Evolutionary conservation across 2,329 filamentous ascomycete species (phyloP).

Genomic region (Bipolaris cookei): DNA sequence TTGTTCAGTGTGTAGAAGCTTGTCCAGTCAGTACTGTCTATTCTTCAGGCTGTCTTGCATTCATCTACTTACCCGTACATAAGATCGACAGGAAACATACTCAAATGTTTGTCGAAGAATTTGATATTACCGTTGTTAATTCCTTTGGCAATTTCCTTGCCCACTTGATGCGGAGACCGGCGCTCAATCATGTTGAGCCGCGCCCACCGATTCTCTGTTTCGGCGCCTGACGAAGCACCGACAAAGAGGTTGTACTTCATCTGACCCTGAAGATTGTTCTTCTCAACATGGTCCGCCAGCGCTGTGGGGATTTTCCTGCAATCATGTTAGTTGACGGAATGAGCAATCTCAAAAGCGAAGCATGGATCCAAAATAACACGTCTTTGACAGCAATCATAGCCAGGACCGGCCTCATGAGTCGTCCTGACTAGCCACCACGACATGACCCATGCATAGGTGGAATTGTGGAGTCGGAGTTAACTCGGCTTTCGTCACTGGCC

Average conservation of each 20-base stretch:
- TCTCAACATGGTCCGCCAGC: slow-evolving; percentile 86
- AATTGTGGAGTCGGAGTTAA: slow-evolving; percentile 29
- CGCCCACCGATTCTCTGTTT: slow-evolving; percentile 94
- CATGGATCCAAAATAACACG: neutral
- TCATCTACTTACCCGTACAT: slow-evolving; percentile 65
- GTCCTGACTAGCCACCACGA: slow-evolving; percentile 3
- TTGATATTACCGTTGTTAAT: slow-evolving; percentile 89
- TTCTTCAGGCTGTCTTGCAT: neutral
- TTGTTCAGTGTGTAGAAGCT: slow-evolving; percentile 85
- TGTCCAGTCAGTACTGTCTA: slow-evolving; percentile 7
- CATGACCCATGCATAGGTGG: slow-evolving; percentile 16
- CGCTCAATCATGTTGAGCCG: slow-evolving; percentile 87
- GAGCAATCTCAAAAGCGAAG: neutral
- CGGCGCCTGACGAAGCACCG: slow-evolving; percentile 85
- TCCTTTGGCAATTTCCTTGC: slow-evolving; percentile 86
- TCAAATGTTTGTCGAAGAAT: slow-evolving; percentile 93
- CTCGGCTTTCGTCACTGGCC: slow-evolving; percentile 28
- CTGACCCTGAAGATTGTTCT: slow-evolving; percentile 79
- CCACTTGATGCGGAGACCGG: slow-evolving; percentile 84
- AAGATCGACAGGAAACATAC: slow-evolving; percentile 88
- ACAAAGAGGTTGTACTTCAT: slow-evolving; percentile 88
- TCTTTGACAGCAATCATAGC: slow-evolving; percentile 10
- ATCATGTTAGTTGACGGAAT: slow-evolving; percentile 6
- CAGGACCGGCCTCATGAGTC: neutral
- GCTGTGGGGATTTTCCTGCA: slow-evolving; percentile 79